phyloP scores from a whole-genome alignment of 2,329 filamentous ascomycete genomes.

The Blumeriella jaapii region DNA sequence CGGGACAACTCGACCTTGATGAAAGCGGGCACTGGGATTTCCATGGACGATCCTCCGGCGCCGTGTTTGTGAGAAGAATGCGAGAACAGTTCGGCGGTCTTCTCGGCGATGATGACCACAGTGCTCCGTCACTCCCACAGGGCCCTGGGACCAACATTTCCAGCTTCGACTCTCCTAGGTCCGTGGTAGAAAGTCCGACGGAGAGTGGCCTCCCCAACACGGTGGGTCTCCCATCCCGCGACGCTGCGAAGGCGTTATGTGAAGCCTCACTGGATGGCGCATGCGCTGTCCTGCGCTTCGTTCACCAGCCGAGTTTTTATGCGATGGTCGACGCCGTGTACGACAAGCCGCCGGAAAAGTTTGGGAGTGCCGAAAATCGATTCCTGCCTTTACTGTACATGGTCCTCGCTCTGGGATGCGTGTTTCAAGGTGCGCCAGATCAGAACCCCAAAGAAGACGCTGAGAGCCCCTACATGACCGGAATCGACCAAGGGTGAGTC shows the following conservation, averaged over 20 bases:
- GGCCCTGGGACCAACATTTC: slow-evolving; percentile 31
- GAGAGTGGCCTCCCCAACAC: slow-evolving; percentile 23
- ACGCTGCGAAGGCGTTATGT: slow-evolving; percentile 41
- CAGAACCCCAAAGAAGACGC: slow-evolving; percentile 35
- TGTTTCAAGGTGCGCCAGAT: slow-evolving; percentile 52
- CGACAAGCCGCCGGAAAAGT: slow-evolving; percentile 50
- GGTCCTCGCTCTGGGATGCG: slow-evolving; percentile 59
- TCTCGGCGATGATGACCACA: slow-evolving; percentile 46
- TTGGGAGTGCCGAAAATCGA: slow-evolving; percentile 51
- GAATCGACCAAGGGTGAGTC: slow-evolving; percentile 46
- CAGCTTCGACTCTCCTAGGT: slow-evolving; percentile 24
- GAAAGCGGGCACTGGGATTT: slow-evolving; percentile 92
- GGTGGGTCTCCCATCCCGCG: slow-evolving; percentile 58
- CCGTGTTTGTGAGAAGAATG: slow-evolving; percentile 79
- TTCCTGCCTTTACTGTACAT: slow-evolving; percentile 63
- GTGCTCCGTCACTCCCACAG: slow-evolving; percentile 44
- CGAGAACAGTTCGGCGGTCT: slow-evolving; percentile 76
- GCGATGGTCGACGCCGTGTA: slow-evolving; percentile 68
- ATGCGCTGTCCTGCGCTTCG: slow-evolving; percentile 52
- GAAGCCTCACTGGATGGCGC: slow-evolving; percentile 45
- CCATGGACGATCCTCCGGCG: slow-evolving; percentile 82
- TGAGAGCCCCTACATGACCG: slow-evolving; percentile 37
- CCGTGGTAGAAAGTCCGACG: slow-evolving; percentile 23
- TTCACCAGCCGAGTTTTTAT: slow-evolving; percentile 76
- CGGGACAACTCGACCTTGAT: slow-evolving; percentile 82